A percentile compares a stretch with the other conserved stretches of the same genome.
phyloP scores from a whole-genome alignment of 108 stramenopile species.

The Nitzschia inconspicua region DNA sequence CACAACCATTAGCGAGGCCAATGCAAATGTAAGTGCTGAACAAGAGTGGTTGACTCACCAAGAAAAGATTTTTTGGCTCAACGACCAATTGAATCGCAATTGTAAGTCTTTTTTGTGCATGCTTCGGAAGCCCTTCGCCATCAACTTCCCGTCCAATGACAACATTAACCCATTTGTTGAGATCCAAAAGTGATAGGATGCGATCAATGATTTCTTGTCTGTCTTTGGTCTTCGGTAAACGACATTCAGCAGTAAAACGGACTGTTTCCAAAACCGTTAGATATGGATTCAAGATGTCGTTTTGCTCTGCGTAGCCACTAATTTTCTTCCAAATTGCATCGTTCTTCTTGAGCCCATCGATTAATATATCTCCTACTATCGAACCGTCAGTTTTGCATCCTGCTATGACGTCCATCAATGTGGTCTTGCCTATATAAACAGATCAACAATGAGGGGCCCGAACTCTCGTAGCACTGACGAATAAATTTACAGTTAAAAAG shows the following conservation, averaged over 20 bases:
- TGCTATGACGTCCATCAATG: neutral
- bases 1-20: neutral
- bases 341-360: neutral
- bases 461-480: too few species aligned
- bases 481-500: too few species aligned
- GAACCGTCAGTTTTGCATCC: neutral
- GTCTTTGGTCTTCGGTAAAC: too few species aligned
- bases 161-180: neutral
- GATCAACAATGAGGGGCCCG: too few species aligned
- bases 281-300: constrained; percentile 14
- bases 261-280: constrained; percentile 46
- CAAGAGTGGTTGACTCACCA: too few species aligned
- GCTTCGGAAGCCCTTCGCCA: neutral
- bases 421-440: too few species aligned
- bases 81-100: neutral
- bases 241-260: constrained; percentile 33
- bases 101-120: neutral
- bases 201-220: too few species aligned
- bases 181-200: neutral
- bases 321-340: neutral
- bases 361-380: neutral
- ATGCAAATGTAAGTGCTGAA: neutral
- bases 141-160: neutral
- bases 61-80: neutral
- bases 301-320: neutral